Percentiles rank a stretch among this genome's conserved stretches.
Evolutionary conservation across 257 asterid genomes (phyloP).

Genomic region (Przewalskia tangutica): DNA sequence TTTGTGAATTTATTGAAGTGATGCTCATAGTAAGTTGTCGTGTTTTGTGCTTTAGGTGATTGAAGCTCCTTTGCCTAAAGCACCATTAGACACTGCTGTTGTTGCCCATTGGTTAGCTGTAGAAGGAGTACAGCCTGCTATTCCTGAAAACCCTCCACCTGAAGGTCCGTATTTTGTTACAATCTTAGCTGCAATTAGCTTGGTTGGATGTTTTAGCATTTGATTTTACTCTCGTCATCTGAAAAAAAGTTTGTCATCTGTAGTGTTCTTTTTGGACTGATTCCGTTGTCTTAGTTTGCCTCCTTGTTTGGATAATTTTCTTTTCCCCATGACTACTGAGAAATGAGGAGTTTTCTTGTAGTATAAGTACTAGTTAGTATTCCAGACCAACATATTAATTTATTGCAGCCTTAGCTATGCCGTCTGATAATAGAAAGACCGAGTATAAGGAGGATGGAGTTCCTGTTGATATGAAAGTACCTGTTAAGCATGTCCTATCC

Average conservation of each 20-base stretch:
- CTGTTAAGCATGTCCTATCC: slow-evolving; percentile 88
- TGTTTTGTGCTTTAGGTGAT: slow-evolving; percentile 45
- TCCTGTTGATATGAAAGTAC: slow-evolving; percentile 75
- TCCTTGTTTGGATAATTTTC: not conserved
- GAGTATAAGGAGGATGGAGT: slow-evolving; percentile 80
- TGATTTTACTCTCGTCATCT: not conserved
- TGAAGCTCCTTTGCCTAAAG: slow-evolving; percentile 91
- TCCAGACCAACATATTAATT: not conserved
- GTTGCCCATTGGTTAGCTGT: slow-evolving; percentile 87
- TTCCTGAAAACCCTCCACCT: slow-evolving; percentile 89
- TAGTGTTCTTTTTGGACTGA: not conserved
- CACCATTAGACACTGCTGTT: slow-evolving; percentile 77
- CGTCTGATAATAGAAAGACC: slow-evolving; percentile 59
- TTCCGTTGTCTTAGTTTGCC: not conserved
- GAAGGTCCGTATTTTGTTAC: slow-evolving; percentile 36
- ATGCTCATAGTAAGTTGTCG: not conserved
- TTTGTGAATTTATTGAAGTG: not conserved
- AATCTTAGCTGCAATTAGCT: not conserved
- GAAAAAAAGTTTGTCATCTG: not conserved
- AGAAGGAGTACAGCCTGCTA: slow-evolving; percentile 93
- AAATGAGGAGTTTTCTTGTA: not conserved
- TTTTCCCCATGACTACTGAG: not conserved
- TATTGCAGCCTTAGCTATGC: slow-evolving; percentile 44
- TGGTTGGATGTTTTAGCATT: not conserved
- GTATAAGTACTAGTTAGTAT: not conserved